These are phyloP conservation scores for Clarireedia paspali DNA, from an alignment of 2,329 filamentous ascomycete genomes.

Conservation along the genomic window DNA sequence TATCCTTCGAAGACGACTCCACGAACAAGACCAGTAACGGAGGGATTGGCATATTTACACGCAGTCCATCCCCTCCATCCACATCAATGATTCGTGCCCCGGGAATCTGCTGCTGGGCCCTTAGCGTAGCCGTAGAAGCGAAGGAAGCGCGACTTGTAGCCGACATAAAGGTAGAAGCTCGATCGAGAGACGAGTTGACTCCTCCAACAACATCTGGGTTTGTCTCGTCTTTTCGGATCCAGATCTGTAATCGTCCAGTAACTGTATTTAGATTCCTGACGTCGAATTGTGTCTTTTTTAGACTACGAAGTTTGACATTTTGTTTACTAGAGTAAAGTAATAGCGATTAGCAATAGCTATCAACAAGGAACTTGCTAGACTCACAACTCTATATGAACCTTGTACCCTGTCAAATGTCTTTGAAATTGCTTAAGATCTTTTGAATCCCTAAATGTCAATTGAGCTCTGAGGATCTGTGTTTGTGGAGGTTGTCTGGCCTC, in stretches of 20 bases:
- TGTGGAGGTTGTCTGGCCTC: neutral
- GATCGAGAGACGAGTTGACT: neutral
- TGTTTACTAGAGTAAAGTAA: neutral
- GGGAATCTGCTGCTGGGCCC: neutral
- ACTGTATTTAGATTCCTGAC: neutral
- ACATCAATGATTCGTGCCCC: neutral
- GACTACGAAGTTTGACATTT: neutral
- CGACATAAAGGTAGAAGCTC: neutral
- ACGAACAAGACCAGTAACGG: conserved; percentile 6
- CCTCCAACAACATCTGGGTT: neutral
- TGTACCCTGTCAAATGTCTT: neutral
- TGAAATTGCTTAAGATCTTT: neutral
- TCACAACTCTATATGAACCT: neutral
- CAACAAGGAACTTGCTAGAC: neutral
- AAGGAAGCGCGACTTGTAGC: neutral
- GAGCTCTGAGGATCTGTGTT: neutral
- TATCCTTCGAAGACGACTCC: neutral
- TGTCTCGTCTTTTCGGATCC: neutral
- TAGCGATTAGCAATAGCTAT: neutral
- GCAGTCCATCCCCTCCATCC: neutral
- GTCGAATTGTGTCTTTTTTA: neutral
- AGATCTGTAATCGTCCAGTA: conserved; percentile 1
- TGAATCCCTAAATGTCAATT: neutral
- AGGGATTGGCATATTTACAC: neutral
- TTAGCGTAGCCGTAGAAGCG: neutral